Conservation (phyloP, 2,329 filamentous ascomycete genomes). For the Neodidymelliopsis sp. region DNA sequence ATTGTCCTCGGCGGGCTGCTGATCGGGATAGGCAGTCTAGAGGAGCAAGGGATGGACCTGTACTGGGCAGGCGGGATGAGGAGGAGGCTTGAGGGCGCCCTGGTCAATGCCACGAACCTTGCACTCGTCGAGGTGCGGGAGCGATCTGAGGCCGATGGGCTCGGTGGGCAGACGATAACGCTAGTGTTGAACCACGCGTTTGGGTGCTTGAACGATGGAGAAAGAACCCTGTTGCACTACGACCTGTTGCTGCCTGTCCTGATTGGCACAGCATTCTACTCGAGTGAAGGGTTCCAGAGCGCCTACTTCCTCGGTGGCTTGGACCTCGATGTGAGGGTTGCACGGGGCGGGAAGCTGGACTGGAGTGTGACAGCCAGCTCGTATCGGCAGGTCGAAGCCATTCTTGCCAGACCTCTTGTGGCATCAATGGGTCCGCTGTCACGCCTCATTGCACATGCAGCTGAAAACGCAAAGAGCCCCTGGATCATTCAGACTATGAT, state of each 20-base stretch:
- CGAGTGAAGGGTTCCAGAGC: slow-evolving; percentile 75
- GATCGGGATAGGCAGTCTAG: slow-evolving; percentile 68
- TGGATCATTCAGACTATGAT: slow-evolving; percentile 61
- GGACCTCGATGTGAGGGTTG: slow-evolving; percentile 69
- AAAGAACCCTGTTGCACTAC: slow-evolving; percentile 68
- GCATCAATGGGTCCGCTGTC: slow-evolving; percentile 73
- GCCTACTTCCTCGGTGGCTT: slow-evolving; percentile 78
- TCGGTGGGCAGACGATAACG: slow-evolving; percentile 61
- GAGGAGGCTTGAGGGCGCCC: slow-evolving; percentile 72
- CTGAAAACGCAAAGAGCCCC: slow-evolving; percentile 63
- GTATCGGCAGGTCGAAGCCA: slow-evolving; percentile 64
- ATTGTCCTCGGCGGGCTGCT: slow-evolving; percentile 81
- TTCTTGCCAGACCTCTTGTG: slow-evolving; percentile 68
- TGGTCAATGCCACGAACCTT: slow-evolving; percentile 79
- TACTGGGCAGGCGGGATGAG: slow-evolving; percentile 69
- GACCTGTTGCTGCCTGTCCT: slow-evolving; percentile 73
- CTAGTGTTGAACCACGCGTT: slow-evolving; percentile 81
- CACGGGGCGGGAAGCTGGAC: slow-evolving; percentile 60
- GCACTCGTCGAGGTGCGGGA: slow-evolving; percentile 67
- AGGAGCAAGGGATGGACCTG: slow-evolving; percentile 60
- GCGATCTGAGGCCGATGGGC: slow-evolving; percentile 59
- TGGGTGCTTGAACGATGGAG: slow-evolving; percentile 69
- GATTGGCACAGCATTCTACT: slow-evolving; percentile 72
- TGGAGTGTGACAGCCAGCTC: slow-evolving; percentile 71
- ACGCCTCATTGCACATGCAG: slow-evolving; percentile 68